phyloP scores from a whole-genome alignment of 805 yeast species.

The Spathaspora gorwiae region DNA sequence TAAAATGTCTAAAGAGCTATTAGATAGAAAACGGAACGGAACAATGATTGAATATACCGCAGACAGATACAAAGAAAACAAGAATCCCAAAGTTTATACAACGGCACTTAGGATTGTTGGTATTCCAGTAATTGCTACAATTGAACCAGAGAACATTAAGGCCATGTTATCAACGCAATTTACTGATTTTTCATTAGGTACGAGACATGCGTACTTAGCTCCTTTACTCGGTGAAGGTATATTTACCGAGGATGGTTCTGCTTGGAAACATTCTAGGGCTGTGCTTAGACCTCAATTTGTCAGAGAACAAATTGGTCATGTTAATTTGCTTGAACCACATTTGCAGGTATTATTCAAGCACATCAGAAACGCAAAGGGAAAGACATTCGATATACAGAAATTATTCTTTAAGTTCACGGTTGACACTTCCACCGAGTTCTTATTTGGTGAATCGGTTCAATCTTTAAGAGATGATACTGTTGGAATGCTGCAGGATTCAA shows the following conservation, averaged over 20 bases:
- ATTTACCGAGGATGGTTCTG: slow-evolving; percentile 38
- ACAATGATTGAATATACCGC: slow-evolving; percentile 13
- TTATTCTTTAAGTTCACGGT: slow-evolving; percentile 36
- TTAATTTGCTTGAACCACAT: slow-evolving; percentile 36
- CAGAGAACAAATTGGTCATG: slow-evolving; percentile 40
- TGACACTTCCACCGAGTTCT: slow-evolving; percentile 39
- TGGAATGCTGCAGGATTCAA: slow-evolving; percentile 6
- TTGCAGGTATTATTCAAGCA: slow-evolving; percentile 31
- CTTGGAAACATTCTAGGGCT: slow-evolving; percentile 41
- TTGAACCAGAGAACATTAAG: slow-evolving; percentile 39
- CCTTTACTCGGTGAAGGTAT: slow-evolving; percentile 42
- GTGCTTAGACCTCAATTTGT: slow-evolving; percentile 44
- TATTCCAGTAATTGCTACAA: slow-evolving; percentile 18
- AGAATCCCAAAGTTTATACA: slow-evolving; percentile 7
- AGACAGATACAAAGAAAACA: slow-evolving; percentile 10
- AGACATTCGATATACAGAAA: slow-evolving; percentile 33
- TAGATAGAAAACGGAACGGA: slow-evolving; percentile 15
- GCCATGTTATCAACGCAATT: slow-evolving; percentile 41
- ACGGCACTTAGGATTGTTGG: slow-evolving; percentile 15
- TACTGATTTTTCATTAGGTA: slow-evolving; percentile 36
- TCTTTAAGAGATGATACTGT: slow-evolving; percentile 25
- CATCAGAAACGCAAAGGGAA: slow-evolving; percentile 21
- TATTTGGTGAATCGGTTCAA: slow-evolving; percentile 37
- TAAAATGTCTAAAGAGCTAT: slow-evolving; percentile 8
- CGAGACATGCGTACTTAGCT: slow-evolving; percentile 31